A percentile compares a stretch with the other conserved stretches of the same genome.
Evolutionary conservation across 805 yeast genomes (phyloP).

Genomic region (Wickerhamiella alocasiicola): DNA sequence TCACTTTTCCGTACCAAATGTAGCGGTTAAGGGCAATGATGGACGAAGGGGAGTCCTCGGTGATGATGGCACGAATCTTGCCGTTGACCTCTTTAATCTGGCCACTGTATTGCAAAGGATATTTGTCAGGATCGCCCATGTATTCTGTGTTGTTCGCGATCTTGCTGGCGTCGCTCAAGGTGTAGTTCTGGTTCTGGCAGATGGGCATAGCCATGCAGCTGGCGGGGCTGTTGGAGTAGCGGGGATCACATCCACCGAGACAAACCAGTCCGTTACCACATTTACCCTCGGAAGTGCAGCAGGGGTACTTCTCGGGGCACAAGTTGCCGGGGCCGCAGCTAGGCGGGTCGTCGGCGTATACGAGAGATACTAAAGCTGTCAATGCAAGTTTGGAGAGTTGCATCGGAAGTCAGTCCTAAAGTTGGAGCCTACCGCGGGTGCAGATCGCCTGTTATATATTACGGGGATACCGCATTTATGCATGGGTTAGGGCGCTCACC

Average conservation of each 20-base stretch:
- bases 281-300: constrained; percentile 70
- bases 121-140: constrained; percentile 57
- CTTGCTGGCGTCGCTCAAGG: constrained; percentile 26
- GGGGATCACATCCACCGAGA: constrained; percentile 79
- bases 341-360: constrained; percentile 14
- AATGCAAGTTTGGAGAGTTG: background rate
- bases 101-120: constrained; percentile 59
- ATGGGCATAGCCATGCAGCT: constrained; percentile 84
- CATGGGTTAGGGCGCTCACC: constrained; percentile 1
- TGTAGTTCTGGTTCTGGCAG: constrained; percentile 35
- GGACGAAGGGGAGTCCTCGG: constrained; percentile 59
- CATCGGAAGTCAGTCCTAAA: too few relatives aligned
- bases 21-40: constrained; percentile 67
- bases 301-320: constrained; percentile 75
- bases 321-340: constrained; percentile 21
- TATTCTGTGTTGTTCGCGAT: constrained; percentile 32
- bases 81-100: constrained; percentile 37
- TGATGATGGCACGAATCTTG: constrained; percentile 62
- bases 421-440: background rate
- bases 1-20: constrained; percentile 79
- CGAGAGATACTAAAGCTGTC: constrained; percentile 5
- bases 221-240: constrained; percentile 45
- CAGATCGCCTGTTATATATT: background rate
- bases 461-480: too few relatives aligned
- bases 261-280: constrained; percentile 74